Evolutionary conservation across 768 basidiomycete species (phyloP).

Genomic region (Suillus alpinus): DNA sequence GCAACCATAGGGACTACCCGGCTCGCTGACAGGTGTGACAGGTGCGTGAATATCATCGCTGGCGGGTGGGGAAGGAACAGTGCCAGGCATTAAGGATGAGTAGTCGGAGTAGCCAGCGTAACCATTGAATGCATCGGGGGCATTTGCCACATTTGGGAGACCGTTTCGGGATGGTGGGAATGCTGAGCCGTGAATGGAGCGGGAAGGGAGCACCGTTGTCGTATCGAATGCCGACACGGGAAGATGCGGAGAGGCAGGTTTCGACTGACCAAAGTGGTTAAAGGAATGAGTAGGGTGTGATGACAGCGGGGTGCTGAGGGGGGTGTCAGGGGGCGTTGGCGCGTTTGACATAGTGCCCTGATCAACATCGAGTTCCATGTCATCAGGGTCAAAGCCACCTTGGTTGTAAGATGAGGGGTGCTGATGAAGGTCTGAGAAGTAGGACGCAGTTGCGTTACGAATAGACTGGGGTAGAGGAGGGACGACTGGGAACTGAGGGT

Average conservation of each 20-base stretch:
- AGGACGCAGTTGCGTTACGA: conserved; percentile 6
- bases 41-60: conserved; percentile 25
- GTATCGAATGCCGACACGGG: conserved; percentile 53
- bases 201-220: conserved; percentile 51
- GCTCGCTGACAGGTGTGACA: conserved; percentile 29
- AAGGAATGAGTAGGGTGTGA: conserved; percentile 32
- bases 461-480: conserved; percentile 27
- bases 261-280: conserved; percentile 29
- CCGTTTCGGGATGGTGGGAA: conserved; percentile 29
- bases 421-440: conserved; percentile 23
- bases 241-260: conserved; percentile 24
- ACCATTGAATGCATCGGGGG: conserved; percentile 60
- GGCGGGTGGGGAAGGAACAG: conserved; percentile 33
- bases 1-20: conserved; percentile 40
- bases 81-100: conserved; percentile 59
- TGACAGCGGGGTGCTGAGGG: conserved; percentile 40
- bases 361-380: conserved; percentile 78
- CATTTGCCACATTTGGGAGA: conserved; percentile 27
- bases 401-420: conserved; percentile 30
- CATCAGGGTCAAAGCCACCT: conserved; percentile 64
- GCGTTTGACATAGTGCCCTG: conserved; percentile 45
- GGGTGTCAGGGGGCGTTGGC: conserved; percentile 42
- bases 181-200: conserved; percentile 32
- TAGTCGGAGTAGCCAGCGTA: conserved; percentile 71
- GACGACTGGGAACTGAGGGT: conserved; percentile 26